A percentile compares a stretch with the other conserved stretches of the same genome.
These are phyloP conservation scores for Sphaerulina populicola DNA, from an alignment of 2,329 filamentous ascomycete genomes.

Conservation along the genomic window DNA sequence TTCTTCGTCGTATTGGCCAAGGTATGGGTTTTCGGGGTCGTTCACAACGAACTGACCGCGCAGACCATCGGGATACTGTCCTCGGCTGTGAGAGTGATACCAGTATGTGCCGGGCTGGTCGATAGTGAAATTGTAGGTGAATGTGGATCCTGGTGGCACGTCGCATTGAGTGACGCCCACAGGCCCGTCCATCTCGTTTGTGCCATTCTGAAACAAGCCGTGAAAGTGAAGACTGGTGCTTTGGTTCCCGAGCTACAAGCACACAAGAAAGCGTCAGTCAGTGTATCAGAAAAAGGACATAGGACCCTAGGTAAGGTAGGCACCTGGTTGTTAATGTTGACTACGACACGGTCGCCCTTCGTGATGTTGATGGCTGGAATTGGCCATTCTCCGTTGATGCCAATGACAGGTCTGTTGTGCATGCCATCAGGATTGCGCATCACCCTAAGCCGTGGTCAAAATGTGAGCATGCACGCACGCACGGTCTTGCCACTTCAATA, in stretches of 20 bases:
- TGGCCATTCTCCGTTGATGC: slow-evolving; percentile 67
- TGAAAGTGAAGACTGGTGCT: slow-evolving; percentile 67
- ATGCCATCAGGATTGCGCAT: slow-evolving; percentile 49
- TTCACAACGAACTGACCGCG: slow-evolving; percentile 61
- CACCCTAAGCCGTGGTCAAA: slow-evolving; percentile 22
- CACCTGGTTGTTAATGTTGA: slow-evolving; percentile 57
- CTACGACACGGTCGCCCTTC: slow-evolving; percentile 61
- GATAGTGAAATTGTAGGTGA: slow-evolving; percentile 59
- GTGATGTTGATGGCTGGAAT: slow-evolving; percentile 65
- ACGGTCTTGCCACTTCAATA: not conserved
- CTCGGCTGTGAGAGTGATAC: slow-evolving; percentile 61
- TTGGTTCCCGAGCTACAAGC: slow-evolving; percentile 47
- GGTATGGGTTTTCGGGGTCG: slow-evolving; percentile 47
- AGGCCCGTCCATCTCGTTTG: slow-evolving; percentile 66
- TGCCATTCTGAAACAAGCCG: slow-evolving; percentile 68
- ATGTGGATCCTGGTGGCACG: slow-evolving; percentile 54
- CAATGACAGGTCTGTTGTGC: slow-evolving; percentile 47
- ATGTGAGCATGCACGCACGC: not conserved
- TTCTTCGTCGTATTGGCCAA: slow-evolving; percentile 51
- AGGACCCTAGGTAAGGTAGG: no score
- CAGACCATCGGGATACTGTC: slow-evolving; percentile 60
- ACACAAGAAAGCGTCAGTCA: not conserved
- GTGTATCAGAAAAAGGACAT: not conserved
- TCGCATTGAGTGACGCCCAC: slow-evolving; percentile 59
- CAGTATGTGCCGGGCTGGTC: slow-evolving; percentile 46